These are phyloP conservation scores for Neopestalotiopsis rosae DNA, from an alignment of 2,329 filamentous ascomycete genomes.

Conservation along the genomic window DNA sequence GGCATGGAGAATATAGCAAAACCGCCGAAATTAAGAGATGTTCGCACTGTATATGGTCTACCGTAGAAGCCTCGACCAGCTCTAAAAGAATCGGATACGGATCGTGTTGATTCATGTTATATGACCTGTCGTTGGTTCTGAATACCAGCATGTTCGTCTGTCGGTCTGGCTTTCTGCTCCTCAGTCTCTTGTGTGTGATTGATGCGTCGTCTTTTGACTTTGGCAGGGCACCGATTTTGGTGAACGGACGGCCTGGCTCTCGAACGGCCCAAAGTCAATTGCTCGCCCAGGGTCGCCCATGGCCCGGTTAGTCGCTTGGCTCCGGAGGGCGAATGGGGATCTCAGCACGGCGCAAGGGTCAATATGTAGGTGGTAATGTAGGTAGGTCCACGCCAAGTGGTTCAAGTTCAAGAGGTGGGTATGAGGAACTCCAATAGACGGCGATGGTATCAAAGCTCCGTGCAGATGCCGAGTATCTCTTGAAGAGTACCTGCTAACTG, in stretches of 20 bases:
- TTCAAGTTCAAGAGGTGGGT: neutral
- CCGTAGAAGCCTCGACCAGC: neutral
- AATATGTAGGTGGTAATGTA: neutral
- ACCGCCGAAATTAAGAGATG: neutral
- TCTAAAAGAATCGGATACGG: neutral
- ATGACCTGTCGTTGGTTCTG: neutral
- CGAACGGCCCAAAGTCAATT: neutral
- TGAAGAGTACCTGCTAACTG: neutral
- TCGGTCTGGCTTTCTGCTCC: too few species aligned
- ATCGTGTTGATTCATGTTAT: neutral
- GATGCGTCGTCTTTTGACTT: neutral
- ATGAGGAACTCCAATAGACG: neutral
- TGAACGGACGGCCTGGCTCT: neutral
- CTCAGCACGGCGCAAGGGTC: neutral
- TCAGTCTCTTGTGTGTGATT: neutral
- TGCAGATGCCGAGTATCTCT: neutral
- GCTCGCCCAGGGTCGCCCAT: neutral
- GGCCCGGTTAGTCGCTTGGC: neutral
- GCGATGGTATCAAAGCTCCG: neutral
- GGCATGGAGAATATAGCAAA: neutral
- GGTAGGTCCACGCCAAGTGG: neutral
- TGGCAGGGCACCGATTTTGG: neutral
- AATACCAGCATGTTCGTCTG: neutral
- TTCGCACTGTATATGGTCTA: neutral
- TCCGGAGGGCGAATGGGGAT: slow-evolving; percentile 1